A percentile compares a stretch with the other conserved stretches of the same genome.
Evolutionary conservation across 352 stramenopile species (phyloP).

Genomic region (Globisporangium polare): DNA sequence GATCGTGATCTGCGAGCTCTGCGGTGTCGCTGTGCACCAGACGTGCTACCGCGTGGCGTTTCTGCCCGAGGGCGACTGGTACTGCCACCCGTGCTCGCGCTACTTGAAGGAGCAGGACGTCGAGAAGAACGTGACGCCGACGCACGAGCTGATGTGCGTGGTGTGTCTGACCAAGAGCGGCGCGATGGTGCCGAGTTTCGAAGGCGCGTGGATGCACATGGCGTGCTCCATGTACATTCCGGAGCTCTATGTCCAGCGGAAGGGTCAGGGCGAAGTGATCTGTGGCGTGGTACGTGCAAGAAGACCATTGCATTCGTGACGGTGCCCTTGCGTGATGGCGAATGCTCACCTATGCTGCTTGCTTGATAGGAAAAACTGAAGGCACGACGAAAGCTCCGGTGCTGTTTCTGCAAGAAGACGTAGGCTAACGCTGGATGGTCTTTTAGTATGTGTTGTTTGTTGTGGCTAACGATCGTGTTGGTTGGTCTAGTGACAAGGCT

Average conservation of each 20-base stretch:
- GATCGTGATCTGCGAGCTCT: slow-evolving; percentile 81
- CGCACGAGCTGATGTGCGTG: slow-evolving; percentile 49
- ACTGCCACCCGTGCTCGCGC: slow-evolving; percentile 59
- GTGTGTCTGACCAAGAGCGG: slow-evolving; percentile 52
- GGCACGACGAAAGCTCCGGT: slow-evolving; percentile 52
- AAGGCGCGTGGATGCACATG: slow-evolving; percentile 69
- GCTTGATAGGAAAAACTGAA: slow-evolving; percentile 39
- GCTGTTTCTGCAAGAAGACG: slow-evolving; percentile 71
- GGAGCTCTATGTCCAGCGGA: slow-evolving; percentile 49
- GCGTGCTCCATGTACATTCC: slow-evolving; percentile 79
- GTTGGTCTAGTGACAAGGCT: slow-evolving; percentile 45
- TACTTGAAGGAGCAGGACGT: slow-evolving; percentile 43
- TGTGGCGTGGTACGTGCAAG: slow-evolving; percentile 35
- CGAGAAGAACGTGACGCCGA: slow-evolving; percentile 40
- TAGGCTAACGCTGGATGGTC: too few species aligned
- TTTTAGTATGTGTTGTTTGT: too few species aligned
- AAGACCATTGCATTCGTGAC: background rate
- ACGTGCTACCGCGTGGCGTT: slow-evolving; percentile 71
- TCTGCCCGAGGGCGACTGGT: slow-evolving; percentile 73
- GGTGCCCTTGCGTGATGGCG: background rate
- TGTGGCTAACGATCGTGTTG: slow-evolving; percentile 9
- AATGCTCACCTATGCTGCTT: background rate
- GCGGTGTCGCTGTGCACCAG: slow-evolving; percentile 68
- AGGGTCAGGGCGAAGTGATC: slow-evolving; percentile 46
- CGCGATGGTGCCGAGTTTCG: slow-evolving; percentile 42